Base-by-base conservation (phyloP, 768 basidiomycete genomes). In the Leucocoprinus birnbaumii region DNA sequence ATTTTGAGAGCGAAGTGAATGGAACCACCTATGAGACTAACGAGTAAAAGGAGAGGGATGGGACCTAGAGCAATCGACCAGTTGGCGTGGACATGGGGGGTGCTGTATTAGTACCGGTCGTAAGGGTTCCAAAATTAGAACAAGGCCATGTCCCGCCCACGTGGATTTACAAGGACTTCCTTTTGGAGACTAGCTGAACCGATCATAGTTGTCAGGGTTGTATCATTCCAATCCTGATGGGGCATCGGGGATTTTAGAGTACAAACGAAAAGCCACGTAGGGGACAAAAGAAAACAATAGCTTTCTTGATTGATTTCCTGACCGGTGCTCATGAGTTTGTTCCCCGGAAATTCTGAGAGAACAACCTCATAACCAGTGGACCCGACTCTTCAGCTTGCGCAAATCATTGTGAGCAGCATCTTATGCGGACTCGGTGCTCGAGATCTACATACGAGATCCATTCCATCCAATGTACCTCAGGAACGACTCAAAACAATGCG, bases 101-200 rank as follows among this genome's bases (percentile, higher is more conserved):
- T 19, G 46, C n/a, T 42, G 47, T 55, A 48, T 48, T 55, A 55
- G 40, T 48, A 49, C 46, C 40, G 45, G 26, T 55, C 38, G 46
- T 27, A 49, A 40, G 11, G 37, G 21, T 34, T 25, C 54, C 41
- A 34, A 27, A 49, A 22, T 42, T 55, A 49, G 54, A 42, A 55
- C 54, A 55, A 55, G 27, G 47, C 24, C 46, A 48, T 55, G 18
- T 26, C 41, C 37, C 22, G 31, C 47, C 54, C 54, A 55, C 54
- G 54, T 48, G 54, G 47, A 42, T 27, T 41, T 31, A 55, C 54
- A 55, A 55, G 40, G 18, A 26, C 41, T 55, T 43, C 54, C 54
- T 43, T 49, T 55, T 35, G 27, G 21, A 11, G 40, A 22, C 21
- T 27, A 16, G 6, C 8, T 16, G 14, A 21, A 41, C 53, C 53